Base-by-base conservation (phyloP, 169 alveolate species). In the Blepharisma undulans region DNA sequence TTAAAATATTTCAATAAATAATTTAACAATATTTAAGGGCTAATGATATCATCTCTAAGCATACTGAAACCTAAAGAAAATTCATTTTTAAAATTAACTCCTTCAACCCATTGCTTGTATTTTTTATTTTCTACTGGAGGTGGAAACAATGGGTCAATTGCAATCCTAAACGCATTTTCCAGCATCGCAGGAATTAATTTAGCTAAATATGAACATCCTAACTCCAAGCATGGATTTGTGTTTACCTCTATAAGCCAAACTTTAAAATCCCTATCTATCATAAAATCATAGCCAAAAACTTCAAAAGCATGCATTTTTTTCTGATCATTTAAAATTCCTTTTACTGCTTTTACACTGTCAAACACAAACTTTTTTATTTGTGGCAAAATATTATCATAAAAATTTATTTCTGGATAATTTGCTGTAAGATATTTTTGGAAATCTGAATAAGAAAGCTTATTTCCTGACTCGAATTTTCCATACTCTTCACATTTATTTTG, bases 231-330 rank as follows among this genome's bases (percentile, higher is more conserved):
- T 6, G 98, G 98, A 87, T 97, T 97, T 77, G 96, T 93, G 82
- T 97, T 97, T 19, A 95, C 97, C 90, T 97, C 98, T 72, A 97
- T 95, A 10, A 97, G 92, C 95, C 96, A 97, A 29, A 93, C 93
- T 90, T 95, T 95, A 84, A 95, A 95, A 79, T 95, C 95, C 74
- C 93, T 95, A 90, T 97, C 98, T 32, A 97, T 93, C 94, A 97
- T 95, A 91, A 95, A 96, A 89, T 97, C 98, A 84, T 96, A 95
- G 2, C 98, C 98, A 94, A 95, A 96, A 0, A 93, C 94, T 90
- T 96, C 98, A 91, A 96, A 92, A 30, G 94, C 88, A 85, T 93
- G 86, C 72, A 91, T 88, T 82, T 96, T 92, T 60, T 91, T 89
- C 22, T 93, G 72, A 34, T 96, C 96, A 88, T 96, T 95, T 27